A percentile compares a stretch with the other conserved stretches of the same genome.
These are phyloP conservation scores for Oryza rufipogon DNA, from an alignment of 176 grass and related monocot species.

Conservation along the genomic window DNA sequence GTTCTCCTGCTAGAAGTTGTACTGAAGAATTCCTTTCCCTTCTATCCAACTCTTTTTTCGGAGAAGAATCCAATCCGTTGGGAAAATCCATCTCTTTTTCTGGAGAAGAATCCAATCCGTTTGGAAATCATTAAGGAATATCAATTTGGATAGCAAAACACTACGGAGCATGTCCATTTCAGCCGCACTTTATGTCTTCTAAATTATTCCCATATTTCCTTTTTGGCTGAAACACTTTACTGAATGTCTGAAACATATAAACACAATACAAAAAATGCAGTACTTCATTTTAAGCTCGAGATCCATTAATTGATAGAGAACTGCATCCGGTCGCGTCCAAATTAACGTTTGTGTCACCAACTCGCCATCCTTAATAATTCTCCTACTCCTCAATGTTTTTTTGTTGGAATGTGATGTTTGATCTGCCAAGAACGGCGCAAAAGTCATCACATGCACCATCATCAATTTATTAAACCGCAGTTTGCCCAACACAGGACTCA, in stretches of 20 bases:
- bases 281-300: background rate
- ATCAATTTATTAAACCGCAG: background rate
- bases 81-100: background rate
- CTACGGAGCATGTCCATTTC: conserved; percentile 2
- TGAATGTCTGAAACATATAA: background rate
- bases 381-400: background rate
- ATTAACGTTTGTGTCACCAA: background rate
- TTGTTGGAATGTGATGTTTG: conserved; percentile 18
- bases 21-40: conserved; percentile 19
- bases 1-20: background rate
- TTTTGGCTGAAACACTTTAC: background rate
- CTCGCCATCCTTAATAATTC: background rate
- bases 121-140: conserved; percentile 25
- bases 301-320: background rate
- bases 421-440: background rate
- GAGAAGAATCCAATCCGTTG: conserved; percentile 14
- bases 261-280: background rate
- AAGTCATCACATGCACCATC: conserved; percentile 17
- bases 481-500: background rate
- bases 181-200: background rate
- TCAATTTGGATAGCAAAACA: conserved; percentile 3
- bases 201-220: background rate
- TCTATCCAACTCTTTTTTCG: background rate
- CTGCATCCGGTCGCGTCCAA: background rate
- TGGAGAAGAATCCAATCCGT: conserved; percentile 21